A percentile compares a stretch with the other conserved stretches of the same genome.
Conservation (phyloP, 352 stramenopile genomes). For the Blastocystis sp. region DNA sequence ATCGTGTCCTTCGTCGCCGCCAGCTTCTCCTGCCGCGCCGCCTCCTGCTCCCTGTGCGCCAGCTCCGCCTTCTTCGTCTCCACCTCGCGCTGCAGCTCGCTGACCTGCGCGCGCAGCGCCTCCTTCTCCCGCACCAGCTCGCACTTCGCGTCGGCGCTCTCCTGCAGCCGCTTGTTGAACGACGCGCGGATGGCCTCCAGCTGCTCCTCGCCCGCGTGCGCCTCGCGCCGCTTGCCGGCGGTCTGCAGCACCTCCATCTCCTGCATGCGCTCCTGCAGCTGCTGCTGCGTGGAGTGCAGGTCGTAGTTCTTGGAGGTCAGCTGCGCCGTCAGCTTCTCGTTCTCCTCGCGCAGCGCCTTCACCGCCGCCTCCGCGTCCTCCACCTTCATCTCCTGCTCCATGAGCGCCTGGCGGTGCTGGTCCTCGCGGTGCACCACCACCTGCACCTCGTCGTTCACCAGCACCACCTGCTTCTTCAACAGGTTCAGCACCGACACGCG, state of each 20-base stretch:
- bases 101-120: background rate
- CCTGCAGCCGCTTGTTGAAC: constrained; percentile 26
- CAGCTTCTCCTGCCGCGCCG: background rate
- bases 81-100: background rate
- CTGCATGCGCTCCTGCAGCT: background rate
- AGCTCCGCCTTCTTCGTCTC: constrained; percentile 31
- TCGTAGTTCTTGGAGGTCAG: constrained; percentile 13
- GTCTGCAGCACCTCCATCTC: constrained; percentile 30
- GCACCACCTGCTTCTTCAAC: constrained; percentile 58
- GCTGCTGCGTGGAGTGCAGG: constrained; percentile 7
- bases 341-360: background rate
- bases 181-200: background rate
- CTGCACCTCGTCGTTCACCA: constrained; percentile 50
- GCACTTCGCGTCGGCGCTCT: background rate
- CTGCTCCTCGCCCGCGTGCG: constrained; percentile 3
- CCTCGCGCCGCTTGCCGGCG: background rate
- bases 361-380: constrained; percentile 14
- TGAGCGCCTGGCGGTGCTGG: constrained; percentile 54
- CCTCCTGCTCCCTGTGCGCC: background rate
- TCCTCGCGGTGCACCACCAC: constrained; percentile 48
- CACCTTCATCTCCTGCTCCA: constrained; percentile 49
- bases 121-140: constrained; percentile 1
- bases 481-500: constrained; percentile 36
- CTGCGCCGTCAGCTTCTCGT: background rate
- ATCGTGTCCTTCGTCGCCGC: constrained; percentile 10